phyloP scores from a whole-genome alignment of 2,329 filamentous ascomycete species.

The Colletotrichum neosansevieriae region DNA sequence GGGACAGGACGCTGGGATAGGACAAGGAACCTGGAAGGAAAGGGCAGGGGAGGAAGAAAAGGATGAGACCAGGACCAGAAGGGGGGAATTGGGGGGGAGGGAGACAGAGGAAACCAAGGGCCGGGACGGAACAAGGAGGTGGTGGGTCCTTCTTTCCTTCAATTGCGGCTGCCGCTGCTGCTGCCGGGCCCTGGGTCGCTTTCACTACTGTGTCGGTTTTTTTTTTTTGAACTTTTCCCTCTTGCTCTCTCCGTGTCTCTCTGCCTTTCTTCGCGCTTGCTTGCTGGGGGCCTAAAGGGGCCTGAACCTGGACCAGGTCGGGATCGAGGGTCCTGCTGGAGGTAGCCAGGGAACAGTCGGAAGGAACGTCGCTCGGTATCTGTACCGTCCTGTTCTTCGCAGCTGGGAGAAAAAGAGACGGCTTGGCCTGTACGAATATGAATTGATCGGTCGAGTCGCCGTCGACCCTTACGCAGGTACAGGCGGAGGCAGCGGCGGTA shows the following conservation, averaged over 20 bases:
- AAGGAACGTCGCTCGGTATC: conserved; percentile 8
- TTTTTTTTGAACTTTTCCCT: background rate
- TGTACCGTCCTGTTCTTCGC: conserved; percentile 4
- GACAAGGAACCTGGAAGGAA: conserved; percentile 3
- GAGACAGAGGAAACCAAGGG: conserved; percentile 2
- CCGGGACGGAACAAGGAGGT: conserved; percentile 16
- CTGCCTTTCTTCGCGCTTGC: background rate
- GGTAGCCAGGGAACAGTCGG: conserved; percentile 11
- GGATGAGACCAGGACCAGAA: conserved; percentile 17
- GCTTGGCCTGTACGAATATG: background rate
- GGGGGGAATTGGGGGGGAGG: background rate
- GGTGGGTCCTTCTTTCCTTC: conserved; percentile 22
- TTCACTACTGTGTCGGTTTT: too few relatives aligned
- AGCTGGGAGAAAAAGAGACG: conserved; percentile 5
- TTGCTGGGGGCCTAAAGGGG: background rate
- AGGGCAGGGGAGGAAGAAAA: background rate
- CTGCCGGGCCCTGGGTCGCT: too few relatives aligned
- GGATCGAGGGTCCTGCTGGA: conserved; percentile 14
- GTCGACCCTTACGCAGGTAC: background rate
- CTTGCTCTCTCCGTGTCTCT: background rate
- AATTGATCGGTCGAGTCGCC: too few relatives aligned
- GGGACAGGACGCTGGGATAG: conserved; percentile 12
- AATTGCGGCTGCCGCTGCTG: too few relatives aligned
- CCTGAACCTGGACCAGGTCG: conserved; percentile 31
- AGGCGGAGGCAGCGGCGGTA: background rate